Evolutionary conservation across 2,329 filamentous ascomycete genomes (phyloP).

Genomic region (Nemania sp.): DNA sequence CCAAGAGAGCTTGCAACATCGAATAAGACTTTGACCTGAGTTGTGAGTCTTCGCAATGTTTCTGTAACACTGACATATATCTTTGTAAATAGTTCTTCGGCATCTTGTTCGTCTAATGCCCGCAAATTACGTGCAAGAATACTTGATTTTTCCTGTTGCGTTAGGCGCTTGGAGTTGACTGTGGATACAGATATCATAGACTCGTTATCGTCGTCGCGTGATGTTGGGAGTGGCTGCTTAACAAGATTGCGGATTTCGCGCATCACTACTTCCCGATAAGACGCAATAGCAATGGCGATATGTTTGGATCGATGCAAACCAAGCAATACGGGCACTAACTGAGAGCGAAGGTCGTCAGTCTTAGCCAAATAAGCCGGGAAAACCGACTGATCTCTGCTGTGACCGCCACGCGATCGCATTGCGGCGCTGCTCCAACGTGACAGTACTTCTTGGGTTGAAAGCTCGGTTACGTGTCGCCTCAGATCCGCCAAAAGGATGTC

Average conservation of each 20-base stretch:
- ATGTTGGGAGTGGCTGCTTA: constrained; percentile 86
- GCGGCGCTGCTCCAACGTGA: constrained; percentile 86
- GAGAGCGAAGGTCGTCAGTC: constrained; percentile 75
- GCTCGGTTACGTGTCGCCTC: constrained; percentile 79
- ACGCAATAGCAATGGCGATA: constrained; percentile 82
- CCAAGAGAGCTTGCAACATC: constrained; percentile 87
- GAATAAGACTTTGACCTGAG: constrained; percentile 93
- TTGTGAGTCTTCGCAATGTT: constrained; percentile 83
- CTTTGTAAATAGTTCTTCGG: constrained; percentile 82
- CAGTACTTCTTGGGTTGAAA: constrained; percentile 79
- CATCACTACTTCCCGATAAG: constrained; percentile 85
- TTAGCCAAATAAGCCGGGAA: constrained; percentile 84
- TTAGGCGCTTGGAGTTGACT: constrained; percentile 73
- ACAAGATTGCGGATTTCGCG: constrained; percentile 90
- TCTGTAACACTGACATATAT: constrained; percentile 92
- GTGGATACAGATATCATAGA: constrained; percentile 90
- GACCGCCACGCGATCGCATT: constrained; percentile 75
- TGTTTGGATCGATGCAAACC: constrained; percentile 87
- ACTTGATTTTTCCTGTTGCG: constrained; percentile 89
- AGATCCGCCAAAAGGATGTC: constrained; percentile 83
- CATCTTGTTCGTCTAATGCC: constrained; percentile 83
- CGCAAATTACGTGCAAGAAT: constrained; percentile 89
- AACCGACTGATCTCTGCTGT: constrained; percentile 73
- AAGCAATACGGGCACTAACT: constrained; percentile 76
- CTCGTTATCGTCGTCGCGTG: constrained; percentile 92